Evolutionary conservation across 2,329 filamentous ascomycete genomes (phyloP), one percentile per base, ranked within the genome.

Genomic region (Byssoonygena ceratinophila): DNA sequence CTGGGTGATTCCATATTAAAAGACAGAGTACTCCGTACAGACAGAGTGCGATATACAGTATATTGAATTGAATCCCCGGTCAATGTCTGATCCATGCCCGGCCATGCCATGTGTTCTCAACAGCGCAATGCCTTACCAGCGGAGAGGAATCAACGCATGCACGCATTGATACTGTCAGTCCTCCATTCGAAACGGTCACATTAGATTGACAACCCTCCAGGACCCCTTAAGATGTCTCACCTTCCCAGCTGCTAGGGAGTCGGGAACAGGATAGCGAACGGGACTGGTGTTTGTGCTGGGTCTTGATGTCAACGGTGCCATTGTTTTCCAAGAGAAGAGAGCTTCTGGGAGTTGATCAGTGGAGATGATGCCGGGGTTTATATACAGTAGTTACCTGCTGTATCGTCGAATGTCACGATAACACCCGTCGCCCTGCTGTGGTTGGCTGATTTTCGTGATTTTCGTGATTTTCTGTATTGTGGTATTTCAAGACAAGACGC

Each of bases 271-370:
- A 16, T n/a, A 16, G 14, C 34, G 4, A 37, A 18, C 34, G n/a
- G 27, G 27, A n/a, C 22, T 20, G 18, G n/a, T 25, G 20, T 6
- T 8, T 5, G 4, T 18, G n/a, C 18, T 40, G 39, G 39, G 25
- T 44, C 23, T 44, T 16, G 39, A 41, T 41, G 39, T 41, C 39
- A 41, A 41, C 39, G 20, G 20, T 23, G 5, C 8, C 22, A 6
- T 16, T 29, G 27, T 16, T 22, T 18, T 16, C 11, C 34, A 16
- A 36, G 40, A 44, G 40, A 16, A 36, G 40, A 44, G 40, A 44
- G 40, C 40, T 44, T 44, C 40, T 44, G 23, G 40, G 29, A 25
- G 40, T 44, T 29, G 40, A 44, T 44, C 40, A 44, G 40, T 44
- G 40, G 40, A 44, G 40, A 44, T 41, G 18, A 14, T 27, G 14